Evolutionary conservation across 805 yeast genomes (phyloP).

Genomic region (Ogataea zsoltii): DNA sequence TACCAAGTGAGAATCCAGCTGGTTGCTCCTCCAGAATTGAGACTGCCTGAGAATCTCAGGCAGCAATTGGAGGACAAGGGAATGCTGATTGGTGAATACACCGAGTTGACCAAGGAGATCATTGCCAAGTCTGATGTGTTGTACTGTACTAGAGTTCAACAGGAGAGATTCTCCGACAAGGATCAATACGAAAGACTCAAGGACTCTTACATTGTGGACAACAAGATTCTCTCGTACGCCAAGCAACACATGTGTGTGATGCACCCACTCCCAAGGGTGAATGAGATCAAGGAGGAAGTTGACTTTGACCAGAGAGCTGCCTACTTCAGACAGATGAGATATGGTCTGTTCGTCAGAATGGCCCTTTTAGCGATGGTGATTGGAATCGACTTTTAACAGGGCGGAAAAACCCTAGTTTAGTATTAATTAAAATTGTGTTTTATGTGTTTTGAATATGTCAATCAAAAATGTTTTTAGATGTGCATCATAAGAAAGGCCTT

Average conservation of each 20-base stretch:
- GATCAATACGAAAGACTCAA: conserved; percentile 84
- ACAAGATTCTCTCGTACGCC: conserved; percentile 85
- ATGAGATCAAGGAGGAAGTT: conserved; percentile 96
- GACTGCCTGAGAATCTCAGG: conserved; percentile 74
- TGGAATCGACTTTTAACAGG: conserved; percentile 75
- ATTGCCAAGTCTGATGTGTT: conserved; percentile 90
- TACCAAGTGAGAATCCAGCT: conserved; percentile 92
- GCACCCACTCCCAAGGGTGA: conserved; percentile 98
- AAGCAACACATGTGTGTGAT: conserved; percentile 98
- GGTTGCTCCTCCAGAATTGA: conserved; percentile 86
- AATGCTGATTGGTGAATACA: conserved; percentile 72
- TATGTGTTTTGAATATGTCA: background rate
- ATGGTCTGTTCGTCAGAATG: conserved; percentile 98
- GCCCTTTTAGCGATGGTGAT: conserved; percentile 97
- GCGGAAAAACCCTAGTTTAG: background rate
- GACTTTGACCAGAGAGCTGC: conserved; percentile 99
- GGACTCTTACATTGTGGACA: conserved; percentile 90
- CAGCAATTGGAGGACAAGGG: conserved; percentile 65
- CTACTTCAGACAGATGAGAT: conserved; percentile 99
- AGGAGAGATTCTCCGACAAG: conserved; percentile 83
- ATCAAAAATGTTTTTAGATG: too few species aligned
- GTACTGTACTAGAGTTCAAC: conserved; percentile 97
- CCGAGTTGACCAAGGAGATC: conserved; percentile 77
- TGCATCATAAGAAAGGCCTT: background rate
- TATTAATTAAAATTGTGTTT: background rate